Evolutionary conservation across 2,329 filamentous ascomycete species (phyloP).

Genomic region (Exserohilum turcica): DNA sequence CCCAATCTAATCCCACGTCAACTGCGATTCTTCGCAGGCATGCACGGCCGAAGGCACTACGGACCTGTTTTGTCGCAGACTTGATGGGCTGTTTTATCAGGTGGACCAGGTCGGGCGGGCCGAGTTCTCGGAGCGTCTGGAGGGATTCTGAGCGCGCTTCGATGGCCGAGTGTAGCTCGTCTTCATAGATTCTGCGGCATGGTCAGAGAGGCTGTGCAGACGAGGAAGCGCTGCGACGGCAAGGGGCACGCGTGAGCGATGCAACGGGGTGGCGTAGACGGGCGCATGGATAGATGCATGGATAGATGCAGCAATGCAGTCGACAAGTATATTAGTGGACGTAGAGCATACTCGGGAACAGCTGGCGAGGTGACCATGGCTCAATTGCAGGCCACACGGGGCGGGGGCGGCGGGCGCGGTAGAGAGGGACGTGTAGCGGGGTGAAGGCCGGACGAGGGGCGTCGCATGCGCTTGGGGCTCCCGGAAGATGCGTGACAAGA

Average conservation of each 20-base stretch:
- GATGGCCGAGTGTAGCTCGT: constrained; percentile 87
- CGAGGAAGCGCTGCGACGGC: background rate
- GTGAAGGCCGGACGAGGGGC: constrained; percentile 19
- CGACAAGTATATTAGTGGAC: constrained; percentile 19
- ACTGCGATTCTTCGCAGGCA: constrained; percentile 10
- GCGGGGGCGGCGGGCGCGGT: constrained; percentile 16
- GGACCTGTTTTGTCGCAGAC: constrained; percentile 62
- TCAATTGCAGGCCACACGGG: constrained; percentile 33
- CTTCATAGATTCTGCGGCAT: constrained; percentile 79
- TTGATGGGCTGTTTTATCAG: constrained; percentile 77
- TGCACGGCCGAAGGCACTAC: constrained; percentile 10
- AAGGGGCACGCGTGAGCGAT: background rate
- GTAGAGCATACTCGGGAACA: constrained; percentile 50
- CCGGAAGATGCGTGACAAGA: constrained; percentile 20
- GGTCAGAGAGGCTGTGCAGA: constrained; percentile 8
- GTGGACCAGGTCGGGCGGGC: constrained; percentile 94
- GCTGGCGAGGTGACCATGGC: constrained; percentile 52
- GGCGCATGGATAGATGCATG: constrained; percentile 5
- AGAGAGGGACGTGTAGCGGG: constrained; percentile 9
- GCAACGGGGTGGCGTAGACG: background rate
- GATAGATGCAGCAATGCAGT: constrained; percentile 1
- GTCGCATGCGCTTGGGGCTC: constrained; percentile 14
- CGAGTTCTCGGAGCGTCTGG: constrained; percentile 83
- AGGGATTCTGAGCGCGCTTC: constrained; percentile 91
- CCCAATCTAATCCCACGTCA: constrained; percentile 65